Evolutionary conservation across 768 basidiomycete genomes (phyloP), one percentile per base, ranked within the genome.

Genomic region (Suillus bovinus): DNA sequence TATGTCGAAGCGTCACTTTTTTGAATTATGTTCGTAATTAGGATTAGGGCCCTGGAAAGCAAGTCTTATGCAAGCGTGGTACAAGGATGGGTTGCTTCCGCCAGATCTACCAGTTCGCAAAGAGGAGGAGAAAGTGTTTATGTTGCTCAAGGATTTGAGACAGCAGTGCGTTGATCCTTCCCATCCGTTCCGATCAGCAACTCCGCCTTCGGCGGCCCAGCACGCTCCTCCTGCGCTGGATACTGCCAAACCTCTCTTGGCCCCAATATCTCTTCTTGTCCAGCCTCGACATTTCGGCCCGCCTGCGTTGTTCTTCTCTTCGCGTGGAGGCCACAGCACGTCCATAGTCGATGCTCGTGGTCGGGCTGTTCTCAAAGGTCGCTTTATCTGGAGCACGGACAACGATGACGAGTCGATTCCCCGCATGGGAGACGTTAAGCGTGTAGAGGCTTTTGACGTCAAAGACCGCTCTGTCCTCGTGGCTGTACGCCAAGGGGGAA

Each of bases 11-110:
- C 44, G 39, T 62, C 36, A 47, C 24, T 34, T 47, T 49, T 55
- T 34, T 47, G 46, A 27, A 47, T 29, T 52, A 9, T 4, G 13
- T 61, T 57, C 69, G 69, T 59, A 67, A 50, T 41, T 24, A 27
- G 52, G 52, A 56, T 17, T 62, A 93, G 92, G 93, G 39, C 93
- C 92, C 24, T 94, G 93, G 93, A 91, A 90, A 70, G 81, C 89
- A n/a, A 83, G 86, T 27, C 79, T 93, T 52, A 94, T 94, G 92
- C 91, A 94, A 70, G 84, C 87, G 5, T 94, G 92, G 92, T 93
- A 90, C 70, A 90, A 89, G 69, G 93, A 94, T 64, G 90, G 90
- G 10, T 73, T 93, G 22, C 79, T 94, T 27, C 93, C 93, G 3
- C 88, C 87, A 0, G 91, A 93, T 69, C 83, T 94, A 9, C 93